These are phyloP conservation scores for Backusella morwellensis DNA, from an alignment of 192 early-diverging fungal genomes.

Conservation along the genomic window DNA sequence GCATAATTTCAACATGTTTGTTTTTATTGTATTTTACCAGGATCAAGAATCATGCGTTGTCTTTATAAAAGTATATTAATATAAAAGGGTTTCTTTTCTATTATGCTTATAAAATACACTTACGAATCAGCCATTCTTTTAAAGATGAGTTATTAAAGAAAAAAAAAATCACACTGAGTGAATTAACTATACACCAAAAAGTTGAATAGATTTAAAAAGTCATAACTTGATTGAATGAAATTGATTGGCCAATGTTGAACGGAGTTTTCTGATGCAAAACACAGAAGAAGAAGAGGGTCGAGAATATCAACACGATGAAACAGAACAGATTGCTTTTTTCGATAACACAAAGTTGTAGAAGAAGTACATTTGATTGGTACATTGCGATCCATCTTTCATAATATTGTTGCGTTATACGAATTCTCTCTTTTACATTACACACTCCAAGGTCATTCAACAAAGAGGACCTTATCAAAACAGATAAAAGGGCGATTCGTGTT, in stretches of 20 bases:
- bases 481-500: neutral
- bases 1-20: neutral
- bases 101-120: neutral
- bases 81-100: neutral
- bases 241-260: neutral
- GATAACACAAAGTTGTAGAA: no score
- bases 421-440: no score
- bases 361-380: no score
- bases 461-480: neutral
- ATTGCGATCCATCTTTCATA: no score
- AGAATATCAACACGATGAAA: no score
- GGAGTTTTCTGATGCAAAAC: neutral
- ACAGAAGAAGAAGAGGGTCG: no score
- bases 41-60: constrained; percentile 32
- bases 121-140: constrained; percentile 17
- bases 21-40: constrained; percentile 18
- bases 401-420: no score
- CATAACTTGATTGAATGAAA: neutral
- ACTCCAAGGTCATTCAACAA: no score
- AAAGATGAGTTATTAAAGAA: neutral
- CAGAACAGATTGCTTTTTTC: no score
- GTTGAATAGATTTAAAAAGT: neutral
- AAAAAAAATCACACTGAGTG: neutral
- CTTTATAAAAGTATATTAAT: neutral
- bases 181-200: neutral